Base-by-base conservation (phyloP, 176 grass and related monocot species). In the Musa schizocarpa region DNA sequence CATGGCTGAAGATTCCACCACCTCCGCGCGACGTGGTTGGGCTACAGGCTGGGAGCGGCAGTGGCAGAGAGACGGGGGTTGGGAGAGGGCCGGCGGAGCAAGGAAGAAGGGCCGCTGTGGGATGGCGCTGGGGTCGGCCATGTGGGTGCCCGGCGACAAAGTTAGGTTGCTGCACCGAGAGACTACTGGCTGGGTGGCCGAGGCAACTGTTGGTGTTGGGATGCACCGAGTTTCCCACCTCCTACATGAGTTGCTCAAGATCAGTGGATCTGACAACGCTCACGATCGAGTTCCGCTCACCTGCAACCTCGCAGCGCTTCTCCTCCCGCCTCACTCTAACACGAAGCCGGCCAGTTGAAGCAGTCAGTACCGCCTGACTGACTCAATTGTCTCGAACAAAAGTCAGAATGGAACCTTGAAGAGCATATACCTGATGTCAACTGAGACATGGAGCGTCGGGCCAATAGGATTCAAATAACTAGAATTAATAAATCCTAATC, bases 21-120 rank as follows among this genome's bases (percentile, higher is more conserved):
- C 17, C 34, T 53, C 9, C 11, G 52, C 13, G 14, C 48, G 67
- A 17, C 20, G 23, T 48, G 51, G n/a, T 72, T 72, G 70, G 70
- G 70, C 51, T 72, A 72, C 70, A 72, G 70, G 70, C 70, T 72
- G 70, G 70, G 51, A 53, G 19, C 53, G 11, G 64, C 22, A 67
- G 9, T 62, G 57, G 57, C 13, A 14, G 57, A 62, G 20, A 19
- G 57, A 27, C 26, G 26, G 26, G 26, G 26, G 26, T 27, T 27
- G 26, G 26, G 26, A 27, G 26, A 27, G 26, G 26, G 26, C 7
- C 14, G 20, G 13, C 14, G 20, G 57, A 62, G 57, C 57, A 62
- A 20, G 4, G 13, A 29, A 20, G 67, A 29, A 29, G 24, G 1
- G 22, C 23, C 13, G 24, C 22, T 26, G 63, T 2, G 1, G 13